Evolutionary conservation across 148 eudicot genomes (phyloP).

Genomic region (Silene conica): DNA sequence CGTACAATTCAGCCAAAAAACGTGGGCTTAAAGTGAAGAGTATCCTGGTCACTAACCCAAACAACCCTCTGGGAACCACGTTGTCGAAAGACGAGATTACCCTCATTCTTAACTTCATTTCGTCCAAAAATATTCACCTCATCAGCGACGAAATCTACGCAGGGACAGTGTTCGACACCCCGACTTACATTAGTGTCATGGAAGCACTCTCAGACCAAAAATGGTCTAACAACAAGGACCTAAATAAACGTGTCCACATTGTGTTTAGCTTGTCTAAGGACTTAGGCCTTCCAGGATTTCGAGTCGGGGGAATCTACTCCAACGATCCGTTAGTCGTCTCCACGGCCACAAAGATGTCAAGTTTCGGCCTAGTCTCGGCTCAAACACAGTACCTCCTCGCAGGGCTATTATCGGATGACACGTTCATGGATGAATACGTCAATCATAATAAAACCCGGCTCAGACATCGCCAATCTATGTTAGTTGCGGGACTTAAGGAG

Average conservation of each 20-base stretch:
- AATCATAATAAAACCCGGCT: conserved; percentile 39
- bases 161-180: conserved; percentile 45
- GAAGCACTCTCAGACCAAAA: conserved; percentile 38
- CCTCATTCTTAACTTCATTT: conserved; percentile 43
- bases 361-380: conserved; percentile 70
- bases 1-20: conserved; percentile 49
- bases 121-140: conserved; percentile 46
- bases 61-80: conserved; percentile 62
- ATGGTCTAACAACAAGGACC: conserved; percentile 31
- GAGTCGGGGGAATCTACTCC: conserved; percentile 72
- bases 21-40: conserved; percentile 59
- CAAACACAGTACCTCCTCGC: conserved; percentile 71
- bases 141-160: conserved; percentile 72
- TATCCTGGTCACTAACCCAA: conserved; percentile 66
- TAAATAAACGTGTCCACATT: conserved; percentile 49
- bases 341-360: conserved; percentile 83
- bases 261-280: conserved; percentile 75
- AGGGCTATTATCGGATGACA: conserved; percentile 49
- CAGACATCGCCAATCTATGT: conserved; percentile 28
- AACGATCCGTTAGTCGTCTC: conserved; percentile 46
- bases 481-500: conserved; percentile 42
- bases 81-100: conserved; percentile 42
- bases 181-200: conserved; percentile 49
- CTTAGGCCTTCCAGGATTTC: conserved; percentile 68
- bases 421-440: conserved; percentile 43